Percentiles rank a stretch among this genome's conserved stretches.
phyloP scores from a whole-genome alignment of 805 yeast species.

The Saccharomyces eubayanus region DNA sequence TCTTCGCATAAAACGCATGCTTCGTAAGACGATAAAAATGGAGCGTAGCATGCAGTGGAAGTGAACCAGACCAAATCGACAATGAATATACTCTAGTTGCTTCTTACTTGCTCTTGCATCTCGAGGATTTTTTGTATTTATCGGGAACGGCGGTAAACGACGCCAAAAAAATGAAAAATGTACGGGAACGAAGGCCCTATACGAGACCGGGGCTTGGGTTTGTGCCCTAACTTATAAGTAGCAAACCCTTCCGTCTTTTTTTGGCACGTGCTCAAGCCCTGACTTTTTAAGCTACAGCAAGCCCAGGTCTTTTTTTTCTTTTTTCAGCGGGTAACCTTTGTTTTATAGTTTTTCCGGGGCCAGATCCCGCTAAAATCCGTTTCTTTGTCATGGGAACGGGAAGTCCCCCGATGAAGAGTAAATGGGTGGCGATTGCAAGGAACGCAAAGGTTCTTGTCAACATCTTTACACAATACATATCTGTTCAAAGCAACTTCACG shows the following conservation, averaged over 20 bases:
- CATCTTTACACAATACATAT: not conserved
- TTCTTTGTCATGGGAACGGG: not conserved
- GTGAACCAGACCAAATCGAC: not conserved
- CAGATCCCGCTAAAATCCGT: not conserved
- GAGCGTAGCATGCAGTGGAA: constrained; percentile 1
- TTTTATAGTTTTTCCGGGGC: no score
- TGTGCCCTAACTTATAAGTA: not conserved
- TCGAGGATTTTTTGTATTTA: not conserved
- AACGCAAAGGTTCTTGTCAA: not conserved
- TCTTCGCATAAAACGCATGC: not conserved
- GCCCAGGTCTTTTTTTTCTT: not conserved
- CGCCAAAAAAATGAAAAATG: not conserved
- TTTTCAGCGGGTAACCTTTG: not conserved
- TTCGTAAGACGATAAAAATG: not conserved
- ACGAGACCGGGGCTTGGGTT: not conserved
- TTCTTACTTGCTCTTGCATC: not conserved
- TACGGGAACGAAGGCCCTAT: not conserved
- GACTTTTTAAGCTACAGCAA: not conserved
- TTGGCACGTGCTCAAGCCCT: not conserved
- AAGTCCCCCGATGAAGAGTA: not conserved
- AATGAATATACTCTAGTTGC: not conserved
- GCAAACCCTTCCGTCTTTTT: not conserved
- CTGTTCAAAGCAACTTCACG: not conserved
- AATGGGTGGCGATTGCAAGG: not conserved
- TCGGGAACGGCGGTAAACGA: not conserved